Conservation (phyloP, 768 basidiomycete genomes). For the Suillus luteus region DNA sequence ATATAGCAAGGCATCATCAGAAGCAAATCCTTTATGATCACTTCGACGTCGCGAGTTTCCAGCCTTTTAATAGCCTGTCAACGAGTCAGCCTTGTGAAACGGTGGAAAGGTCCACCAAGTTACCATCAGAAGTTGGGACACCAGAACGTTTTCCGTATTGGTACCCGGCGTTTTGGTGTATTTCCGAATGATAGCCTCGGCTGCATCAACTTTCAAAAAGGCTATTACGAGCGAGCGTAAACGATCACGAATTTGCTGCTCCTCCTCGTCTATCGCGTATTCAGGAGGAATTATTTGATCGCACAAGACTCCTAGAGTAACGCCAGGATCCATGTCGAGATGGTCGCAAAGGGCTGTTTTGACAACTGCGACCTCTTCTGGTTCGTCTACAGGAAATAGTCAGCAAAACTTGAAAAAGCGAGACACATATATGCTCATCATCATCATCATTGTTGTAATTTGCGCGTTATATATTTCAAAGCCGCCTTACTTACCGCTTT, state of each 20-base stretch:
- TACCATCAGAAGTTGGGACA: conserved; percentile 53
- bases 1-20: conserved; percentile 48
- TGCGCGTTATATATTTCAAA: neutral
- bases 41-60: conserved; percentile 40
- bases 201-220: conserved; percentile 58
- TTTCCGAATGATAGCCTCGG: conserved; percentile 44
- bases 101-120: conserved; percentile 17
- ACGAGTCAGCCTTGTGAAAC: conserved; percentile 12
- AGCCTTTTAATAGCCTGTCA: conserved; percentile 54
- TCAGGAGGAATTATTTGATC: conserved; percentile 62
- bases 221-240: conserved; percentile 59
- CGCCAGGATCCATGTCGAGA: conserved; percentile 60
- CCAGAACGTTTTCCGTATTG: conserved; percentile 48
- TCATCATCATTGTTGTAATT: neutral
- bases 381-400: conserved; percentile 52
- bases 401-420: neutral
- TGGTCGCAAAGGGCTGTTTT: conserved; percentile 61
- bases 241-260: conserved; percentile 55
- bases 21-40: conserved; percentile 57
- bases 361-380: conserved; percentile 62
- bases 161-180: conserved; percentile 44
- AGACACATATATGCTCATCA: neutral
- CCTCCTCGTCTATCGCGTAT: conserved; percentile 57
- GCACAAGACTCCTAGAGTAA: conserved; percentile 66
- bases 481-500: conserved; percentile 56